Evolutionary conservation across 2,329 filamentous ascomycete species (phyloP).

Genomic region (Xylariaceae sp.): DNA sequence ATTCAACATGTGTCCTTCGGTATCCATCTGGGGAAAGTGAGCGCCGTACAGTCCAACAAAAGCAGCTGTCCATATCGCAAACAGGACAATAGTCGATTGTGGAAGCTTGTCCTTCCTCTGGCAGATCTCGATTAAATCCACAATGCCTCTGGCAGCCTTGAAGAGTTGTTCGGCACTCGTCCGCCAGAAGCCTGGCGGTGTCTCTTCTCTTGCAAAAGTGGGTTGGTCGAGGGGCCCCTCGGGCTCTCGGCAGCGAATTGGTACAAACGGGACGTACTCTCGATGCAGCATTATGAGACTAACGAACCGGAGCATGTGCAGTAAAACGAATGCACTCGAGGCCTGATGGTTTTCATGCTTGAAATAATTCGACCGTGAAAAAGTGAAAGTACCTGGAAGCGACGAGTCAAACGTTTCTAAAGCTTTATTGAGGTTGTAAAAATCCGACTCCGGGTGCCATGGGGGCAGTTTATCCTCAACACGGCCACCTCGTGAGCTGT

Average conservation of each 20-base stretch:
- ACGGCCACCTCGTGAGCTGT: slow-evolving; percentile 48
- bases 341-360: slow-evolving; percentile 60
- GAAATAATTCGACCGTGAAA: slow-evolving; percentile 57
- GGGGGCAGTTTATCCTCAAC: slow-evolving; percentile 48
- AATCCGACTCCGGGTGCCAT: slow-evolving; percentile 52
- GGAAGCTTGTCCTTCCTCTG: slow-evolving; percentile 55
- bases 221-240: slow-evolving; percentile 55
- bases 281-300: slow-evolving; percentile 64
- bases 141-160: slow-evolving; percentile 55
- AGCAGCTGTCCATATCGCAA: slow-evolving; percentile 61
- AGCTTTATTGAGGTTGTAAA: slow-evolving; percentile 46
- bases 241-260: slow-evolving; percentile 46
- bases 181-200: slow-evolving; percentile 55
- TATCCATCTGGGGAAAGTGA: slow-evolving; percentile 65
- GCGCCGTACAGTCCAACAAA: slow-evolving; percentile 61
- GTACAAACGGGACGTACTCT: slow-evolving; percentile 62
- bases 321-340: slow-evolving; percentile 58
- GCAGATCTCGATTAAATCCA: slow-evolving; percentile 59
- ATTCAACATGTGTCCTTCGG: slow-evolving; percentile 45
- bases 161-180: slow-evolving; percentile 58
- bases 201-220: slow-evolving; percentile 43
- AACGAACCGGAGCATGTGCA: slow-evolving; percentile 61
- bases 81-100: slow-evolving; percentile 62
- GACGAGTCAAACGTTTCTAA: slow-evolving; percentile 48
- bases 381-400: slow-evolving; percentile 51